Evolutionary conservation across 306 rosid genomes (phyloP).

Genomic region (Sophora flavescens): DNA sequence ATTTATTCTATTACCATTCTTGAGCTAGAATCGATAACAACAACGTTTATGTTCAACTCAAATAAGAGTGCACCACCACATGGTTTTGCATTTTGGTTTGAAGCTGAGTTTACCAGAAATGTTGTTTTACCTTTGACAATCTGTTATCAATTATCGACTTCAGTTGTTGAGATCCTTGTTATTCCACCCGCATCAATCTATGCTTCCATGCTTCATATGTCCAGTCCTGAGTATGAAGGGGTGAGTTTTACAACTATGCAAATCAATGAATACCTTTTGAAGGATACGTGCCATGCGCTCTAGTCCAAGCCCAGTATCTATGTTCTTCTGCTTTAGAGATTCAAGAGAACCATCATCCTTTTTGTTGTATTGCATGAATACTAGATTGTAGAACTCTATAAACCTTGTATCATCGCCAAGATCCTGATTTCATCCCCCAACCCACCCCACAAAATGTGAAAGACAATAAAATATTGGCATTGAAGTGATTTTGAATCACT

Average conservation of each 20-base stretch:
- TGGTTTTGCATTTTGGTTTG: too few relatives aligned
- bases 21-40: too few relatives aligned
- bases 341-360: slow-evolving; percentile 86
- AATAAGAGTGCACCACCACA: too few relatives aligned
- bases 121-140: too few relatives aligned
- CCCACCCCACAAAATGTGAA: slow-evolving; percentile 36
- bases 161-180: too few relatives aligned
- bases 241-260: slow-evolving; percentile 18
- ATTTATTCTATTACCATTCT: too few relatives aligned
- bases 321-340: slow-evolving; percentile 90
- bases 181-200: too few relatives aligned
- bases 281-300: slow-evolving; percentile 97
- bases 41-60: too few relatives aligned
- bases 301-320: slow-evolving; percentile 95
- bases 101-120: too few relatives aligned
- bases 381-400: slow-evolving; percentile 92
- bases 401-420: slow-evolving; percentile 86
- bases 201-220: too few relatives aligned
- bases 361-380: slow-evolving; percentile 96
- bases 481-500: slow-evolving; percentile 33
- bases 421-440: slow-evolving; percentile 66
- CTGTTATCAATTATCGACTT: too few relatives aligned
- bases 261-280: slow-evolving; percentile 68
- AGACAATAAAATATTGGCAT: slow-evolving; percentile 23
- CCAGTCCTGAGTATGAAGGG: too few relatives aligned